These are phyloP conservation scores for Datura wrightii DNA, from an alignment of 257 asterid genomes.

Conservation along the genomic window DNA sequence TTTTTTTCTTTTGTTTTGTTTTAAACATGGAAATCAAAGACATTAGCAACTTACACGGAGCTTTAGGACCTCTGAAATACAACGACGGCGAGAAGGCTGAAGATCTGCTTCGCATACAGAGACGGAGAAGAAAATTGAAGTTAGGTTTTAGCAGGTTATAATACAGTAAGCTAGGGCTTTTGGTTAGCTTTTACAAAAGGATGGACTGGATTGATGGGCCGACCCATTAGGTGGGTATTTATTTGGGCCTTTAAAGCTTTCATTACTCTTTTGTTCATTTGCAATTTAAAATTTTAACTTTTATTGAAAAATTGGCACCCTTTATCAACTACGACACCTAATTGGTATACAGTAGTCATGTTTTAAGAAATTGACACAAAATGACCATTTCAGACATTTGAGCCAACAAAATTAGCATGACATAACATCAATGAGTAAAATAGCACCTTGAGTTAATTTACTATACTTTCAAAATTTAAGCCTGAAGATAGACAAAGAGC, in stretches of 20 bases:
- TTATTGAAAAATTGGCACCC: too few species aligned
- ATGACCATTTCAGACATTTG: too few species aligned
- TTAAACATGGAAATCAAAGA: neutral
- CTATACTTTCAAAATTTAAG: too few species aligned
- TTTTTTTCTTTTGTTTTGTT: neutral
- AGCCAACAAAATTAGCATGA: too few species aligned
- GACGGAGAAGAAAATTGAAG: neutral
- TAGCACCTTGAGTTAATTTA: too few species aligned
- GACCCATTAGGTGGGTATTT: neutral
- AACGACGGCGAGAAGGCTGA: neutral
- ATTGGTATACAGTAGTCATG: too few species aligned
- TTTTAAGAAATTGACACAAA: too few species aligned
- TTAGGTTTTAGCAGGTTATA: neutral
- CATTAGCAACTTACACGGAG: neutral
- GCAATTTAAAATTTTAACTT: too few species aligned
- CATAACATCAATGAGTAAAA: too few species aligned
- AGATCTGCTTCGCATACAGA: neutral
- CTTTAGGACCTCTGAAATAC: neutral
- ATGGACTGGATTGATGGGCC: neutral
- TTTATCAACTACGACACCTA: too few species aligned
- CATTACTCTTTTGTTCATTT: neutral
- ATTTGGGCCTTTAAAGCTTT: neutral
- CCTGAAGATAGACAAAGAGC: too few species aligned
- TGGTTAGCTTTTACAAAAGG: neutral
- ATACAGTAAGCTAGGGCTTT: neutral